Percentiles rank a stretch among this genome's conserved stretches.
phyloP scores from a whole-genome alignment of 2,329 filamentous ascomycete genomes.

The Penicillium nordicum region DNA sequence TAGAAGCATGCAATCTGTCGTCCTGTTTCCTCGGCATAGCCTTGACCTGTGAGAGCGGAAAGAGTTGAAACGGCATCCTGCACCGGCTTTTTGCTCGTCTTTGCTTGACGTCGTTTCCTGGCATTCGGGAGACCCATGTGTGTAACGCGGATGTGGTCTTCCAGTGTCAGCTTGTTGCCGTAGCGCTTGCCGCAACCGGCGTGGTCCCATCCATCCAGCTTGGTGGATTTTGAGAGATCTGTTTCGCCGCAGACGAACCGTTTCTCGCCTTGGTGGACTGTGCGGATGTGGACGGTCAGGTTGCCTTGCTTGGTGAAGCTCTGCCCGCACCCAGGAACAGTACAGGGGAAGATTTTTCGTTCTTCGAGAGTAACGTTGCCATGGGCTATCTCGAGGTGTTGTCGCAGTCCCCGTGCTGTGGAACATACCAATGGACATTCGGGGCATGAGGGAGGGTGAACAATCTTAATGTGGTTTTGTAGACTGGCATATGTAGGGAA shows the following conservation, averaged over 20 bases:
- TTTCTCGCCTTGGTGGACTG: constrained; percentile 68
- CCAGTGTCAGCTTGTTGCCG: constrained; percentile 71
- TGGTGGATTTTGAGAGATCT: constrained; percentile 56
- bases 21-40: constrained; percentile 51
- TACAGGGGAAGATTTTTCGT: constrained; percentile 64
- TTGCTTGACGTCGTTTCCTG: constrained; percentile 37
- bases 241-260: constrained; percentile 75
- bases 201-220: constrained; percentile 62
- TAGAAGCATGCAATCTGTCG: constrained; percentile 53
- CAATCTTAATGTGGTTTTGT: constrained; percentile 67
- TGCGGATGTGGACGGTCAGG: constrained; percentile 72
- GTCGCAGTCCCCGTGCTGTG: constrained; percentile 65
- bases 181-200: constrained; percentile 72
- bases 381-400: constrained; percentile 76
- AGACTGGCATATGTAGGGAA: constrained; percentile 73
- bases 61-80: constrained; percentile 33
- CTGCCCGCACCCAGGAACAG: constrained; percentile 65
- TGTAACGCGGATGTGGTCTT: constrained; percentile 78
- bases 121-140: constrained; percentile 63
- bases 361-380: constrained; percentile 58
- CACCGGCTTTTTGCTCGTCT: constrained; percentile 17
- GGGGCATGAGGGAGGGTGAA: constrained; percentile 69
- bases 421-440: constrained; percentile 69
- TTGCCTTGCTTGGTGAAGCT: constrained; percentile 82
- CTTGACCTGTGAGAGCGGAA: constrained; percentile 54